These are phyloP conservation scores for Multifurca ochricompacta DNA, from an alignment of 768 basidiomycete species.

Conservation along the genomic window DNA sequence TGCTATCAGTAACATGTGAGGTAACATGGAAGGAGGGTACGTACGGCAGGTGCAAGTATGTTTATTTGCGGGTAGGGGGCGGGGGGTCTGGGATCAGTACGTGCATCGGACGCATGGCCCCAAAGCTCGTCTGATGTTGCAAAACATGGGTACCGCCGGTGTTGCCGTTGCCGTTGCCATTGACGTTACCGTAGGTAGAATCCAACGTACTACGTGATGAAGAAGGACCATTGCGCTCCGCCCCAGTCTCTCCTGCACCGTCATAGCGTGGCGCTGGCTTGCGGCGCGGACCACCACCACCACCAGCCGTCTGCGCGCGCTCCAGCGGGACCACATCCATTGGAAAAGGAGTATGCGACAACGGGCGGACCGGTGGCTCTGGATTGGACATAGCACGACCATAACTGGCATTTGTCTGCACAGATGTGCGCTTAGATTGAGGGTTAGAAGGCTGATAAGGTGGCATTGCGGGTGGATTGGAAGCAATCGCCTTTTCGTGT, in stretches of 20 bases:
- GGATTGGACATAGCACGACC: neutral
- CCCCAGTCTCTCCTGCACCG: neutral
- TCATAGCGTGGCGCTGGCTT: slow-evolving; percentile 21
- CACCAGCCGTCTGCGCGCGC: slow-evolving; percentile 1
- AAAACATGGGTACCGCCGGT: slow-evolving; percentile 11
- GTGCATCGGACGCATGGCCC: slow-evolving; percentile 25
- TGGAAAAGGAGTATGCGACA: neutral
- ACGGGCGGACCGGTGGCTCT: neutral
- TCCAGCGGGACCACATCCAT: slow-evolving; percentile 14
- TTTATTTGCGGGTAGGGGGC: slow-evolving; percentile 2
- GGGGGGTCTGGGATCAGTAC: slow-evolving; percentile 28
- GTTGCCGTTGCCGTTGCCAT: slow-evolving; percentile 7
- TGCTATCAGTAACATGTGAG: neutral
- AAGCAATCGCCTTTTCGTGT: slow-evolving; percentile 9
- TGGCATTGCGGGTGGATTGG: neutral
- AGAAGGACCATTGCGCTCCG: neutral
- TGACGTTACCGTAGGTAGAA: slow-evolving; percentile 1
- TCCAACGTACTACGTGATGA: slow-evolving; percentile 24
- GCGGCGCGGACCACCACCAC: slow-evolving; percentile 5
- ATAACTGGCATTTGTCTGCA: neutral
- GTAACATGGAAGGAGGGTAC: neutral
- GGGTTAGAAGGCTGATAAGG: neutral
- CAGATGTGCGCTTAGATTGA: slow-evolving; percentile 8
- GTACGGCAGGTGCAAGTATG: neutral
- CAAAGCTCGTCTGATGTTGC: slow-evolving; percentile 29